Percentiles rank a stretch among this genome's conserved stretches.
phyloP scores from a whole-genome alignment of 495 filamentous ascomycete genomes.

The Jackrogersella minutella region DNA sequence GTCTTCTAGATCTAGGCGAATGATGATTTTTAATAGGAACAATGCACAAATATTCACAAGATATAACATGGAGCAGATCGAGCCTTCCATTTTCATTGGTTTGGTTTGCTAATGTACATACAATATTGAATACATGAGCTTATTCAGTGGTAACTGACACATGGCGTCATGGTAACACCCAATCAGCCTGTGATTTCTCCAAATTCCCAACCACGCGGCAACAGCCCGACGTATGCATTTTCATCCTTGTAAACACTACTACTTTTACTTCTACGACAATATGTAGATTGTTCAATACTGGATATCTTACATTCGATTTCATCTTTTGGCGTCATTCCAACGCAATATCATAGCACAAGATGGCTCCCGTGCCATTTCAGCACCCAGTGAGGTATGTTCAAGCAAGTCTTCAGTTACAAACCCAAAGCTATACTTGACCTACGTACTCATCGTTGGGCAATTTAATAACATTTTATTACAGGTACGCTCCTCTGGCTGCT shows the following conservation, averaged over 20 bases:
- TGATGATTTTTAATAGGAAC: no score
- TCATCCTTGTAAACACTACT: background rate
- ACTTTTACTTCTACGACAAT: background rate
- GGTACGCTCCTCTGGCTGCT: conserved; percentile 50
- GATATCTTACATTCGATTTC: background rate
- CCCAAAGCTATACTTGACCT: no score
- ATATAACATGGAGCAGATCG: background rate
- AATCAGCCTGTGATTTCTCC: conserved; percentile 2
- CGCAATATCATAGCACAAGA: conserved; percentile 12
- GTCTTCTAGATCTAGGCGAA: no score
- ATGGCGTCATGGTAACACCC: conserved; percentile 15
- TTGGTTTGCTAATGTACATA: no score
- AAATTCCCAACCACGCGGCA: background rate
- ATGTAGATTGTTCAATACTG: background rate
- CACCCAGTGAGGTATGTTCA: conserved; percentile 45
- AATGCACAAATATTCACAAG: background rate
- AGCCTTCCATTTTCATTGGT: background rate
- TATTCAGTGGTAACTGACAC: conserved; percentile 8
- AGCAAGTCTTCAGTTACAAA: background rate
- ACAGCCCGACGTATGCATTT: conserved; percentile 1
- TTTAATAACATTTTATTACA: conserved; percentile 32
- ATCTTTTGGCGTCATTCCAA: no score
- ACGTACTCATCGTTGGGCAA: background rate
- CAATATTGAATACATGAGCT: no score
- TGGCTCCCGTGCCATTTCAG: conserved; percentile 48